Conservation (phyloP, 768 basidiomycete species). For the Astraeus odoratus region DNA sequence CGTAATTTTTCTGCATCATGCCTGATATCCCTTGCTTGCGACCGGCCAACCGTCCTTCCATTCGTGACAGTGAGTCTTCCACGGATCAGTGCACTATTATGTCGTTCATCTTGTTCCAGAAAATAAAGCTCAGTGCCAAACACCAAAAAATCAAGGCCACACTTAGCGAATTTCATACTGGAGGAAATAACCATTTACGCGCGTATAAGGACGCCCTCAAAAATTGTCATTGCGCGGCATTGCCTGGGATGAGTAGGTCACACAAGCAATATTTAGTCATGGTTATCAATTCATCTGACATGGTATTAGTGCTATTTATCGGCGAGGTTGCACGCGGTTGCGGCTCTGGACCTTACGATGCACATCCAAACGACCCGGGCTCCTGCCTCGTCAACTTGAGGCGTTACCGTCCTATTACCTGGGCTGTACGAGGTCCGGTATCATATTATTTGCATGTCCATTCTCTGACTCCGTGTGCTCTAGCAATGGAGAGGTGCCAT, state of each 20-base stretch:
- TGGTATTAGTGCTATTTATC: constrained; percentile 24
- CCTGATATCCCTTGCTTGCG: constrained; percentile 36
- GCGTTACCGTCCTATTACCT: constrained; percentile 31
- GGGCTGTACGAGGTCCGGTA: constrained; percentile 35
- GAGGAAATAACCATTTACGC: constrained; percentile 20
- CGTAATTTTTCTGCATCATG: constrained; percentile 41
- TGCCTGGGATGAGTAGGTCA: constrained; percentile 26
- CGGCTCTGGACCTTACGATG: constrained; percentile 22
- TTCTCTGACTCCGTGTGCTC: background rate
- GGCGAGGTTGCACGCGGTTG: constrained; percentile 27
- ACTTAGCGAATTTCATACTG: constrained; percentile 19
- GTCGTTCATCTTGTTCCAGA: constrained; percentile 6
- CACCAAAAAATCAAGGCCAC: constrained; percentile 15
- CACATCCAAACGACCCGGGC: constrained; percentile 20
- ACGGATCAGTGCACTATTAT: too few relatives aligned
- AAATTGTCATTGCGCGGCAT: constrained; percentile 21
- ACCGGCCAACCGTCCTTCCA: constrained; percentile 31
- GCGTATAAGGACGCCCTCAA: constrained; percentile 26
- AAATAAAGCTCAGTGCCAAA: constrained; percentile 18
- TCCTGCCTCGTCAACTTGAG: constrained; percentile 32
- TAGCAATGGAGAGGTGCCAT: constrained; percentile 44
- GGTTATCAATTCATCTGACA: constrained; percentile 2
- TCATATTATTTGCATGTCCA: background rate
- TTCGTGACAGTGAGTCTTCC: constrained; percentile 18
- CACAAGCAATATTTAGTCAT: background rate